Evolutionary conservation across 2,329 filamentous ascomycete species (phyloP), one percentile per base, ranked within the genome.

Genomic region (Pseudopyrenochaeta lycopersici): DNA sequence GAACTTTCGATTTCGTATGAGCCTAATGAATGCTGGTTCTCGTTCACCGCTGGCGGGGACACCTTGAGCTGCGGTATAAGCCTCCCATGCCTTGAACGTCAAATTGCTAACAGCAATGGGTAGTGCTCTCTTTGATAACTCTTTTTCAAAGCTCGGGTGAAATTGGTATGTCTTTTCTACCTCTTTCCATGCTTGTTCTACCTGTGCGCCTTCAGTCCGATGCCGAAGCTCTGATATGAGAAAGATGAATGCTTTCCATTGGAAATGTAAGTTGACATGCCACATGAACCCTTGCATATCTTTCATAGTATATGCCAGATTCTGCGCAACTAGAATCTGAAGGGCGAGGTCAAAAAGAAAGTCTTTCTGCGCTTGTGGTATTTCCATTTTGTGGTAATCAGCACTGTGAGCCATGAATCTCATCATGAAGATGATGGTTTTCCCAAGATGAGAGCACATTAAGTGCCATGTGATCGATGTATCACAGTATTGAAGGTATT

Each of bases 211-310:
- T 39, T 58, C n/a, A 2, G 66, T 70, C 11, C 66, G 67, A 15
- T 63, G 56, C 1, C 70, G 63, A 12, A 75, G 58, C 32, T 72
- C 63, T 1, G 60, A 63, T 30, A 84, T 66, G 40, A 84, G 73
- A 60, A 81, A 80, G n/a, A 84, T 78, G 39, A 82, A 76, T 9
- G 81, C 76, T 47, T 84, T 81, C 81, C 81, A 84, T 17, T 78
- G 77, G 63, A 83, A 84, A 33, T 81, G 76, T 23, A 75, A 69
- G 21, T 80, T 74, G 46, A 78, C 70, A 60, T 82, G 78, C 80
- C 80, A 82, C 21, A 71, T 61, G 52, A 77, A 82, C n/a, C 73
- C 70, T 31, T 75, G 71, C 46, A 79, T 68, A 18, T 70, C 69
- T 23, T 71, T 67, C 27, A 76, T 78, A 1, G 70, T 74, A 46